Conservation (phyloP, 352 stramenopile genomes). For the Globisporangium barbulae region DNA sequence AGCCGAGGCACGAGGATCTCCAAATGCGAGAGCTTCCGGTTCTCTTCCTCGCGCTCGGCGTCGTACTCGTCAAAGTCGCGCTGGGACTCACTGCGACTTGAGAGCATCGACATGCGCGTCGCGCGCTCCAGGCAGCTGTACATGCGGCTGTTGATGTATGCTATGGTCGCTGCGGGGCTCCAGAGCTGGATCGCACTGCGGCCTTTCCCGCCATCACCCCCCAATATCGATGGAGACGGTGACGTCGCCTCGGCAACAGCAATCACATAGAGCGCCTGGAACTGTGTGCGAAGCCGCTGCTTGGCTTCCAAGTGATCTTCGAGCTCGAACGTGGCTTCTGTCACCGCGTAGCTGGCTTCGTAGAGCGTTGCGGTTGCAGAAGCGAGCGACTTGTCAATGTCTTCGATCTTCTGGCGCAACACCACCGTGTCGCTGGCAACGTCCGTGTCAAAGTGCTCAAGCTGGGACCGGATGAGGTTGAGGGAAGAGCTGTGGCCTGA, state of each 20-base stretch:
- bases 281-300: conserved; percentile 38
- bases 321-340: conserved; percentile 56
- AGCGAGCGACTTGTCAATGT: conserved; percentile 53
- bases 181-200: conserved; percentile 20
- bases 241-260: conserved; percentile 52
- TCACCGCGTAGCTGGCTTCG: conserved; percentile 55
- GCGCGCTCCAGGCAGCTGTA: conserved; percentile 58
- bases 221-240: conserved; percentile 25
- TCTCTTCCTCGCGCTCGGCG: conserved; percentile 38
- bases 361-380: conserved; percentile 49
- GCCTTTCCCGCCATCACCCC: neutral
- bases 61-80: conserved; percentile 33
- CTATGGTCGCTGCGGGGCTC: conserved; percentile 34
- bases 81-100: conserved; percentile 18
- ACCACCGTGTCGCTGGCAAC: conserved; percentile 70
- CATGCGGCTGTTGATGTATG: conserved; percentile 62
- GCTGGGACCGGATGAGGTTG: conserved; percentile 54
- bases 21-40: conserved; percentile 51
- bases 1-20: conserved; percentile 64
- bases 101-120: conserved; percentile 20
- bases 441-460: conserved; percentile 57
- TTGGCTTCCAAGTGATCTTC: conserved; percentile 53
- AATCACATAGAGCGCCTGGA: conserved; percentile 35
- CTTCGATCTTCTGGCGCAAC: conserved; percentile 75
- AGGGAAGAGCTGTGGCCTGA: conserved; percentile 37